Base-by-base conservation (phyloP, 2,329 filamentous ascomycete species). In the Akanthomyces muscarius region DNA sequence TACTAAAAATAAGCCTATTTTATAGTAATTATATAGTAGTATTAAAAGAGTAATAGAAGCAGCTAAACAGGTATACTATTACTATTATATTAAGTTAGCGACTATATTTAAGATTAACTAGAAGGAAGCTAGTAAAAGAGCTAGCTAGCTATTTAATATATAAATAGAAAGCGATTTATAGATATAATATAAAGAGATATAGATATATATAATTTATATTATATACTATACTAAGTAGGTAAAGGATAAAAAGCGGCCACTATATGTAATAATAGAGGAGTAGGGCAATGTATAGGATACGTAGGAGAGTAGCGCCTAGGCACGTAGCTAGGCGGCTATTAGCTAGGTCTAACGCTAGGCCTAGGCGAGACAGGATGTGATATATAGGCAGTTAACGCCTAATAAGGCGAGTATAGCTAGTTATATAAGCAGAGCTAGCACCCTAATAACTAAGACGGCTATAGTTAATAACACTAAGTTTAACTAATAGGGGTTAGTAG, bases 11-110 rank as follows among this genome's bases (percentile, higher is more conserved):
- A 38, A 55, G 30, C 13, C 25, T 14, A 41, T 38, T 21, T 55
- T 55, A 55, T 55, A 41, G n/a, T 38, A 41, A 25, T 55, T 42
- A 56, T 56, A 30, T n/a, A 45, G 41, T n/a, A 42, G 13, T 56
- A 56, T 56, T 33, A 18, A 45, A 5, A 1, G 10, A n/a, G 28
- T 56, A 1, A 56, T 56, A 56, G 51, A 56, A 11, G 5, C 13
- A 45, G 10, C 30, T 25, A 25, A 45, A n/a, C 16, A 28, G 3
- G 21, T 56, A 14, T 56, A 30, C 38, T 11, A 54, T 16, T n/a
- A 30, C 10, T 13, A 45, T 4, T 30, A 41, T 25, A 25, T 56
- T 13, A 45, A 38, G 30, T 33, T 33, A 33, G 30, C 3, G 30
- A 33, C 30, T 33, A 33, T 33, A 33, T 33, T 33, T 33, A 28